A percentile compares a stretch with the other conserved stretches of the same genome.
phyloP scores from a whole-genome alignment of 2,329 filamentous ascomycete genomes.

The Colletotrichum neosansevieriae region DNA sequence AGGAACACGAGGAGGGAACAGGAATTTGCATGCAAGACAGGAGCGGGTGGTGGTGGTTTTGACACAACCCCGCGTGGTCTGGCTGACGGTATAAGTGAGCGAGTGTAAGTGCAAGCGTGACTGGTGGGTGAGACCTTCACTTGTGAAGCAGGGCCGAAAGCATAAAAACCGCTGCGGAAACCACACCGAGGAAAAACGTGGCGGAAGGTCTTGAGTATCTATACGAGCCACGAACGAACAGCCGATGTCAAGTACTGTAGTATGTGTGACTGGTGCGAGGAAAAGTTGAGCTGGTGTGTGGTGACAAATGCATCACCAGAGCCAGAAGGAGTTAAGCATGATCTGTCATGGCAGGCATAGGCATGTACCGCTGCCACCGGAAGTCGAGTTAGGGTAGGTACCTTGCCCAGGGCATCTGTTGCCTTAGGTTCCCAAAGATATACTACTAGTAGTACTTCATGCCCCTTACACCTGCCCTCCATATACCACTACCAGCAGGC shows the following conservation, averaged over 20 bases:
- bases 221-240: constrained; percentile 30
- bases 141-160: constrained; percentile 17
- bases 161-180: constrained; percentile 6
- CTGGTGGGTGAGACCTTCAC: constrained; percentile 7
- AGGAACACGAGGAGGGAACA: constrained; percentile 9
- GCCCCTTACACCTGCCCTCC: background rate
- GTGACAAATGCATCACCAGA: constrained; percentile 26
- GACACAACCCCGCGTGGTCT: constrained; percentile 9
- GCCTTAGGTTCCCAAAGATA: too few relatives aligned
- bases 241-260: constrained; percentile 4
- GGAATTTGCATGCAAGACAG: constrained; percentile 4
- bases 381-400: too few relatives aligned
- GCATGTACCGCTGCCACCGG: background rate
- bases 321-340: constrained; percentile 4
- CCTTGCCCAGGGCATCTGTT: background rate
- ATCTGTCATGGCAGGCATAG: constrained; percentile 24
- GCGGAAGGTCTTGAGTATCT: constrained; percentile 34
- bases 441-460: too few relatives aligned
- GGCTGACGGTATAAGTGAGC: background rate
- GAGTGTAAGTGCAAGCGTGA: constrained; percentile 1
- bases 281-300: constrained; percentile 18
- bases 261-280: constrained; percentile 19
- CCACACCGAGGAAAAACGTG: background rate
- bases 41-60: constrained; percentile 12
- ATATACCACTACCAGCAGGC: background rate